Evolutionary conservation across 148 eudicot species (phyloP).

Genomic region (Cornus suecica): DNA sequence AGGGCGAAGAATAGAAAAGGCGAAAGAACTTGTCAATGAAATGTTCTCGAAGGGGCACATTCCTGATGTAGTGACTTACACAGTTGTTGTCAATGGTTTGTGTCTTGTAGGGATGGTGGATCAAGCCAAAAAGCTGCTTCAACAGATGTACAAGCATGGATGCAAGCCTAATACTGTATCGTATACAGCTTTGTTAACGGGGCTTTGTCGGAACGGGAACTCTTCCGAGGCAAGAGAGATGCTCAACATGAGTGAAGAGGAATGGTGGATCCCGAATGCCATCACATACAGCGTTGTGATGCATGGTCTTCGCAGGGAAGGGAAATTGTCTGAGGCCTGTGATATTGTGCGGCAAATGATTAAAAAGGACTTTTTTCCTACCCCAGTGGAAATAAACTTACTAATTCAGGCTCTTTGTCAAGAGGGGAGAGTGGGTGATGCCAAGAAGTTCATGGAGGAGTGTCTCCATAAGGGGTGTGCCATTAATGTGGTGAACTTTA

Average conservation of each 20-base stretch:
- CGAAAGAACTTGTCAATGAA: conserved; percentile 29
- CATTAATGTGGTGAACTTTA: conserved; percentile 37
- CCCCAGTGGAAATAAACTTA: conserved; percentile 38
- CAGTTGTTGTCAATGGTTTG: conserved; percentile 27
- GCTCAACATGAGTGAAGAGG: conserved; percentile 34
- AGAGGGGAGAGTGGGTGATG: conserved; percentile 35
- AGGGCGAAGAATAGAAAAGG: conserved; percentile 27
- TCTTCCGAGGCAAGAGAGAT: conserved; percentile 36
- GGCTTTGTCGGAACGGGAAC: conserved; percentile 35
- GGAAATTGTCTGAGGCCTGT: conserved; percentile 33
- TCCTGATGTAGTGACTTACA: conserved; percentile 42
- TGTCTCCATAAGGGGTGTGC: conserved; percentile 37
- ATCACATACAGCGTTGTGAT: conserved; percentile 38
- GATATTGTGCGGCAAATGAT: conserved; percentile 32
- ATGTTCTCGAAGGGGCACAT: conserved; percentile 30
- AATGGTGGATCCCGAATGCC: conserved; percentile 40
- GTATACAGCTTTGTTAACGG: conserved; percentile 30
- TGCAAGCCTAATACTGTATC: conserved; percentile 38
- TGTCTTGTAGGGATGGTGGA: conserved; percentile 31
- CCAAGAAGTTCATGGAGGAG: conserved; percentile 38
- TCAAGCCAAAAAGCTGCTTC: conserved; percentile 36
- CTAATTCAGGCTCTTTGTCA: conserved; percentile 34
- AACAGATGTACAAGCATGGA: conserved; percentile 28
- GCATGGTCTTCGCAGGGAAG: conserved; percentile 40
- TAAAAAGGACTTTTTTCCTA: conserved; percentile 35